Evolutionary conservation across 2,329 filamentous ascomycete genomes (phyloP), one percentile per base, ranked within the genome.

Genomic region (Colletotrichum sp.): DNA sequence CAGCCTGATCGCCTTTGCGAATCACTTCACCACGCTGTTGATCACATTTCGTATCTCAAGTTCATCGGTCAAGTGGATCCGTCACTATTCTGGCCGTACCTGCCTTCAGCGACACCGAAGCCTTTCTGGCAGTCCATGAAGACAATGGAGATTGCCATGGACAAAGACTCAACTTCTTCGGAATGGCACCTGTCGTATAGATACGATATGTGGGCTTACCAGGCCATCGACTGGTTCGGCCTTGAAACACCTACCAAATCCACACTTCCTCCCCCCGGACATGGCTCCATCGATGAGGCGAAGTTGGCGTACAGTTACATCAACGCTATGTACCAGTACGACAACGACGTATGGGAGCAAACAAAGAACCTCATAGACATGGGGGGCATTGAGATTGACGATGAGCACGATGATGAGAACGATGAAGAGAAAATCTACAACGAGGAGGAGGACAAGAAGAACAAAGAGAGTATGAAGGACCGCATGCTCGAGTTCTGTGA

Each of bases 321-420:
- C 5, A 3, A 58, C 0, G 3, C 13, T 2, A 31, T 58, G 0
- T 5, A 24, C 3, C 24, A 3, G 24, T 24, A 24, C 24, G 24
- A 24, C 3, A 24, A 24, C 24, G 24, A 24, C 24, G 24, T 24
- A 24, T 24, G 24, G 24, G 24, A 24, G 24, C 24, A 24, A 24
- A 24, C 24, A 24, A 24, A 3, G 24, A 24, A 24, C 24, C 24
- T 24, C 24, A 24, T 24, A 24, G 24, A 24, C 24, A 24, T 24
- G 24, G 24, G 24, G 24, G 24, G 24, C 24, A 24, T 24, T 24
- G 24, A 24, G 24, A 24, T 24, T 24, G 24, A 24, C 24, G 24
- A 24, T 31, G 54, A 58, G 18, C 24, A 57, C 4, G 54, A 29
- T 11, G 8, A 31, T 31, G 24, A 15, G 24, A 18, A 24, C 3